Percentiles rank a stretch among this genome's conserved stretches.
Conservation (phyloP, 2,329 filamentous ascomycete genomes). For the Drechmeria coniospora region DNA sequence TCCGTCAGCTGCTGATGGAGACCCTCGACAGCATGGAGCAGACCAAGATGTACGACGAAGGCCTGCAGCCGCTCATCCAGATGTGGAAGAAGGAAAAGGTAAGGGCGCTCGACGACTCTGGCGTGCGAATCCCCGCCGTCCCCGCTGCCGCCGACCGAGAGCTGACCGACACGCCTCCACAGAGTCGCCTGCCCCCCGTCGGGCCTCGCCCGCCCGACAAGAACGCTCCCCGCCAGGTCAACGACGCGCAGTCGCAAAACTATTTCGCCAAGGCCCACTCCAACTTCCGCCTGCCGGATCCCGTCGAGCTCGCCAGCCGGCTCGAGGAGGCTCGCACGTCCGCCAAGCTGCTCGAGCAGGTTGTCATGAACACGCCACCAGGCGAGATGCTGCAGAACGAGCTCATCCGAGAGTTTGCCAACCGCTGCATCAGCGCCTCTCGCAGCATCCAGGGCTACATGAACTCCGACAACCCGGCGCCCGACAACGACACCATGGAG, state of each 20-base stretch:
- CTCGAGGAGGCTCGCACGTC: constrained; percentile 85
- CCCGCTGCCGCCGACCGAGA: neutral
- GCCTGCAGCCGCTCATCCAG: constrained; percentile 50
- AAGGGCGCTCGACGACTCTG: constrained; percentile 36
- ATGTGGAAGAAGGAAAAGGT: constrained; percentile 90
- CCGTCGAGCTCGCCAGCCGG: constrained; percentile 63
- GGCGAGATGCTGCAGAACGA: constrained; percentile 67
- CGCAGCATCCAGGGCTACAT: constrained; percentile 79
- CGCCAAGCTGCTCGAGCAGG: constrained; percentile 80
- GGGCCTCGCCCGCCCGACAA: constrained; percentile 6
- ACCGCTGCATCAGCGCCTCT: constrained; percentile 69
- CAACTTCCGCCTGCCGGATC: constrained; percentile 42
- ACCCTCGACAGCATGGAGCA: constrained; percentile 66
- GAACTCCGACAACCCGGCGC: constrained; percentile 57
- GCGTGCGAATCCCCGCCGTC: constrained; percentile 16
- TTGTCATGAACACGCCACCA: constrained; percentile 71
- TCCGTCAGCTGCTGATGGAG: constrained; percentile 76
- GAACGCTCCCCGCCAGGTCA: constrained; percentile 4
- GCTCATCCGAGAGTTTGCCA: constrained; percentile 81
- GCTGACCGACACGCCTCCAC: constrained; percentile 4
- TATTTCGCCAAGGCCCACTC: constrained; percentile 39
- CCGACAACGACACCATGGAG: constrained; percentile 88
- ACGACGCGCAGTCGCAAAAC: constrained; percentile 31
- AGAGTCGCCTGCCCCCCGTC: constrained; percentile 9
- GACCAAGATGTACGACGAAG: constrained; percentile 59